Conservation (phyloP, 768 basidiomycete genomes). For the Amanita inopinata region DNA sequence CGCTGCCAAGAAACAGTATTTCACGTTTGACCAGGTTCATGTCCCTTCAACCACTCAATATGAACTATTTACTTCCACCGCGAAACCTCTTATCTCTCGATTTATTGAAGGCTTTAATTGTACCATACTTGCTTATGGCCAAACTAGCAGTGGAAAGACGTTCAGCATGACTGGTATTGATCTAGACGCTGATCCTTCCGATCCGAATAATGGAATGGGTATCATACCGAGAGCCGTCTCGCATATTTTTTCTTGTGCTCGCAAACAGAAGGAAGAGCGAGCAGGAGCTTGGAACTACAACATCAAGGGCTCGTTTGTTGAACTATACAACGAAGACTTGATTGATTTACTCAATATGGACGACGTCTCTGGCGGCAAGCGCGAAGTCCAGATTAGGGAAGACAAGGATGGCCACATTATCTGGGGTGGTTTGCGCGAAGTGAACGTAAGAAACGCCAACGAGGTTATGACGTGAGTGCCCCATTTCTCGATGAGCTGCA, state of each 20-base stretch:
- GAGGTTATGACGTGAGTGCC: constrained; percentile 89
- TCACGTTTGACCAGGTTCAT: constrained; percentile 93
- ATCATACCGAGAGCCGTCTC: constrained; percentile 93
- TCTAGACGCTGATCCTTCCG: constrained; percentile 78
- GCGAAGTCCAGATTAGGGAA: constrained; percentile 93
- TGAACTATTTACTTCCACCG: constrained; percentile 77
- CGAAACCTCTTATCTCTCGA: constrained; percentile 74
- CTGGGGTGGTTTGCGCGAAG: constrained; percentile 92
- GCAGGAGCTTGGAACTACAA: constrained; percentile 66
- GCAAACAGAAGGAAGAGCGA: constrained; percentile 69
- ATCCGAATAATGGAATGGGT: constrained; percentile 79
- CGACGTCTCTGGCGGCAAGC: constrained; percentile 52
- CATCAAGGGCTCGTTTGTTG: constrained; percentile 89
- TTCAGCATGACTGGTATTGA: constrained; percentile 97
- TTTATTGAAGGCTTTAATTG: constrained; percentile 96
- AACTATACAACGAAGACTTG: constrained; percentile 98
- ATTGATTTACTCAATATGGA: constrained; percentile 85
- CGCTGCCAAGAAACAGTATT: constrained; percentile 69
- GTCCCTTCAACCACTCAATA: constrained; percentile 78
- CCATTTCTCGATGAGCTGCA: constrained; percentile 5
- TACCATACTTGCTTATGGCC: constrained; percentile 96
- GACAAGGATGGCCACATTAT: constrained; percentile 96
- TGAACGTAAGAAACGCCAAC: constrained; percentile 68
- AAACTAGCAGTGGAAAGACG: constrained; percentile 94
- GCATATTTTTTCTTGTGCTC: constrained; percentile 73